Base-by-base conservation (phyloP, 164 flowering plant species). In the Stephania japonica region DNA sequence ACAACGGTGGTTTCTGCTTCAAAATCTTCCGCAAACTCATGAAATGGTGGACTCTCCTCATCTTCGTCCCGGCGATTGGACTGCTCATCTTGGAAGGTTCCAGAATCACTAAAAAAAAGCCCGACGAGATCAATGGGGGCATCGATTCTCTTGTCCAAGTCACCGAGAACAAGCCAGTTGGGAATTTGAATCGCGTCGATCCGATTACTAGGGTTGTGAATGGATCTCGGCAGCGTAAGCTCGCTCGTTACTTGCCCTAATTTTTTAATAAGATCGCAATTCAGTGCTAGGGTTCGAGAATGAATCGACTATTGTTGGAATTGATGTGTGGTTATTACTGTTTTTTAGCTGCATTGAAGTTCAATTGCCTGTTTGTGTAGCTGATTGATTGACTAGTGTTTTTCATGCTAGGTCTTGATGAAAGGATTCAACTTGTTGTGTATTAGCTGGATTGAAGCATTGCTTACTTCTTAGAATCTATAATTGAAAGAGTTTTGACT, bases 201-300 rank as follows among this genome's bases (percentile, higher is more conserved):
- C 86, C 85, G 1, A 72, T 76, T 0, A 86, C 86, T 19, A 75
- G 80, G 16, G 71, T 79, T 24, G 76, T 87, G 49, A 78, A 77
- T 49, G 98, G 96, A 50, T 84, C 82, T 21, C 86, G 89, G 76
- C 79, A 90, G 72, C 88, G 97, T 91, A 83, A 84, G 87, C 38
- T 32, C 4, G 87, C 38, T 32, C 4, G 32, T 81, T 9, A 18
- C 27, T 27, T 74, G n/a, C 62, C 62, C 13, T 47, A 47, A 47
- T 47, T 47, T 47, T 32, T 32, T 2, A 32, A 32, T 32, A 32
- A 32, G 38, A 32, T 32, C 38, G 38, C 4, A 32, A 32, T 32
- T 32, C 38, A 32, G 1, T 32, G 38, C 38, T 32, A 32, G 38
- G 38, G 38, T 32, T 32, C 38, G 38, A 32, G 38, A 32, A 32